Evolutionary conservation across 352 stramenopile genomes (phyloP).

Genomic region (Phytophthora foliorum): DNA sequence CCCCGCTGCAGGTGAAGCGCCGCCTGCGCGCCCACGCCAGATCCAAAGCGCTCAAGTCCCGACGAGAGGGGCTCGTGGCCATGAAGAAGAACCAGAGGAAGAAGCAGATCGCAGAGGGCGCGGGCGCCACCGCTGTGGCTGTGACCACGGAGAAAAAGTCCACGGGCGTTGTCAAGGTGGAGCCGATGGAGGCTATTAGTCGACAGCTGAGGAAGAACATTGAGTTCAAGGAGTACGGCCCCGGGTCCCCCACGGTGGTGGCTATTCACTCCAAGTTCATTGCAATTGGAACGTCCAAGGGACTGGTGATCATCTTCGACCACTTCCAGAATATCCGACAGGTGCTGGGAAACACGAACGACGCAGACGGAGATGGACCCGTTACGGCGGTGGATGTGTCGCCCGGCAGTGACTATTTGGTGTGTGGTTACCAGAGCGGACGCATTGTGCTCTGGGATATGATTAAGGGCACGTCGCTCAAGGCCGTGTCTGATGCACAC

Average conservation of each 20-base stretch:
- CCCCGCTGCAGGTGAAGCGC: conserved; percentile 85
- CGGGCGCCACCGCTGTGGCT: conserved; percentile 10
- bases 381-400: conserved; percentile 93
- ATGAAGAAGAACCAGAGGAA: conserved; percentile 59
- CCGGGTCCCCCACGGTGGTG: conserved; percentile 93
- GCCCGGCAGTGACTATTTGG: conserved; percentile 89
- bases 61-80: conserved; percentile 38
- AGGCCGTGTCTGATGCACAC: conserved; percentile 91
- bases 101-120: conserved; percentile 56
- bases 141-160: conserved; percentile 59
- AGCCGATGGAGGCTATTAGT: conserved; percentile 92
- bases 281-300: conserved; percentile 95
- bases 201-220: conserved; percentile 92
- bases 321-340: conserved; percentile 96
- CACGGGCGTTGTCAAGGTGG: conserved; percentile 88
- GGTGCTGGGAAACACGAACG: conserved; percentile 88
- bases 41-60: conserved; percentile 60
- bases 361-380: conserved; percentile 75
- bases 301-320: conserved; percentile 96
- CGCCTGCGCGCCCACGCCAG: conserved; percentile 70
- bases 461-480: conserved; percentile 94
- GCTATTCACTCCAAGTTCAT: conserved; percentile 98
- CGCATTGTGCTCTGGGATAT: conserved; percentile 97
- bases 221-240: conserved; percentile 92
- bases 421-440: conserved; percentile 94